Conservation (phyloP, 2,329 filamentous ascomycete species). For the Aspergillus sp. region DNA sequence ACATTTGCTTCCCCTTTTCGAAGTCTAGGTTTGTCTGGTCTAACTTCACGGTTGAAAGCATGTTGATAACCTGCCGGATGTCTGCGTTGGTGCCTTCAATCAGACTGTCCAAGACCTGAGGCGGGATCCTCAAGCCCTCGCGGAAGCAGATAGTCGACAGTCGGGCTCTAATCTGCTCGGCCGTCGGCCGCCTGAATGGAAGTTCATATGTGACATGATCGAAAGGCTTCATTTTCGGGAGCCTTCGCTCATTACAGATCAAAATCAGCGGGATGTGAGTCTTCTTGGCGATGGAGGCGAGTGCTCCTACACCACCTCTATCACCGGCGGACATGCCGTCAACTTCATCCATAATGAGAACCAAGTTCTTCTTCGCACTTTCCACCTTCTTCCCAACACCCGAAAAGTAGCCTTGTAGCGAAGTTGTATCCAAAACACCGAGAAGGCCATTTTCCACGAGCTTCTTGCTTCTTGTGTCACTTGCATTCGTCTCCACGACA, state of each 20-base stretch:
- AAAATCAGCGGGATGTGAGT: conserved; percentile 92
- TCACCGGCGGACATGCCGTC: conserved; percentile 99
- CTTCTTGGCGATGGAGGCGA: conserved; percentile 94
- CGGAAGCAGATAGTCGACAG: conserved; percentile 95
- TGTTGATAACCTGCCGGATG: conserved; percentile 97
- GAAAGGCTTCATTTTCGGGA: conserved; percentile 98
- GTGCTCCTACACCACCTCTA: conserved; percentile 88
- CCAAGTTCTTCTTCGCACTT: conserved; percentile 82
- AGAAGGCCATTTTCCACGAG: conserved; percentile 85
- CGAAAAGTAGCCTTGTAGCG: conserved; percentile 86
- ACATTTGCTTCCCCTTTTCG: conserved; percentile 88
- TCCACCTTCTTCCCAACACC: conserved; percentile 80
- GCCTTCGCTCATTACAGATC: conserved; percentile 91
- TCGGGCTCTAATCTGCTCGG: conserved; percentile 85
- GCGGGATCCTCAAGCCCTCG: conserved; percentile 83
- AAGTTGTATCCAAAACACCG: conserved; percentile 91
- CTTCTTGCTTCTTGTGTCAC: conserved; percentile 93
- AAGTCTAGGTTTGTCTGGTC: conserved; percentile 79
- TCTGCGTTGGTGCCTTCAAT: conserved; percentile 96
- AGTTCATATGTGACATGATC: conserved; percentile 83
- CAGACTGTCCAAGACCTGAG: conserved; percentile 82
- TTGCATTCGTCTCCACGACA: conserved; percentile 91
- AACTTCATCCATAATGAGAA: conserved; percentile 98
- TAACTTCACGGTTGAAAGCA: conserved; percentile 91
- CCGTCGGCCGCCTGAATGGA: conserved; percentile 83